Percentiles rank a stretch among this genome's conserved stretches.
phyloP scores from a whole-genome alignment of 1,284 basidiomycete species.

The Athelia sp. region DNA sequence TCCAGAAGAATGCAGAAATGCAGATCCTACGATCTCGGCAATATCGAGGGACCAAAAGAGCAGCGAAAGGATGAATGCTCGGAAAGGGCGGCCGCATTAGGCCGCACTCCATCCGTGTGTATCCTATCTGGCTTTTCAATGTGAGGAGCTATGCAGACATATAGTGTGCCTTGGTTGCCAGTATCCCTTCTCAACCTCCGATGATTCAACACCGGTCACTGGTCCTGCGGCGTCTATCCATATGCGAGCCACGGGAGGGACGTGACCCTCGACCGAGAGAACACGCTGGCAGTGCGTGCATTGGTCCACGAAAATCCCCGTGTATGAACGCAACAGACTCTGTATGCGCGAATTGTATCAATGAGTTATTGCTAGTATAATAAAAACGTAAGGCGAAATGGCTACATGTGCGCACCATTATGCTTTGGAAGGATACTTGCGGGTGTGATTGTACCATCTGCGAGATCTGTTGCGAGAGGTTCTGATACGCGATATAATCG shows the following conservation, averaged over 20 bases:
- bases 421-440: conserved; percentile 40
- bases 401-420: conserved; percentile 33
- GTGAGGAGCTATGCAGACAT: conserved; percentile 24
- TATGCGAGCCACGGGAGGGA: conserved; percentile 62
- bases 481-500: conserved; percentile 56
- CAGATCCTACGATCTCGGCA: too few relatives aligned
- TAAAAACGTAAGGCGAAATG: neutral
- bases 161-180: conserved; percentile 54
- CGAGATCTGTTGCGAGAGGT: conserved; percentile 58
- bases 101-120: too few relatives aligned
- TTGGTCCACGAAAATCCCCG: conserved; percentile 51
- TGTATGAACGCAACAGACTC: conserved; percentile 50
- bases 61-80: neutral
- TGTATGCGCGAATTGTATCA: conserved; percentile 16
- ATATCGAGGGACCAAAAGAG: too few relatives aligned
- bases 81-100: conserved; percentile 4
- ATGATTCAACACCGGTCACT: conserved; percentile 7
- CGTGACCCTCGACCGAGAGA: conserved; percentile 59
- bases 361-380: neutral
- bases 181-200: conserved; percentile 20
- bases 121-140: too few relatives aligned
- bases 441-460: conserved; percentile 52
- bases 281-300: conserved; percentile 59
- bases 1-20: too few relatives aligned
- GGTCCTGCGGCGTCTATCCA: conserved; percentile 34